Percentiles rank a stretch among this genome's conserved stretches.
phyloP scores from a whole-genome alignment of 2,329 filamentous ascomycete genomes.

The Ophiostoma fasciatum region DNA sequence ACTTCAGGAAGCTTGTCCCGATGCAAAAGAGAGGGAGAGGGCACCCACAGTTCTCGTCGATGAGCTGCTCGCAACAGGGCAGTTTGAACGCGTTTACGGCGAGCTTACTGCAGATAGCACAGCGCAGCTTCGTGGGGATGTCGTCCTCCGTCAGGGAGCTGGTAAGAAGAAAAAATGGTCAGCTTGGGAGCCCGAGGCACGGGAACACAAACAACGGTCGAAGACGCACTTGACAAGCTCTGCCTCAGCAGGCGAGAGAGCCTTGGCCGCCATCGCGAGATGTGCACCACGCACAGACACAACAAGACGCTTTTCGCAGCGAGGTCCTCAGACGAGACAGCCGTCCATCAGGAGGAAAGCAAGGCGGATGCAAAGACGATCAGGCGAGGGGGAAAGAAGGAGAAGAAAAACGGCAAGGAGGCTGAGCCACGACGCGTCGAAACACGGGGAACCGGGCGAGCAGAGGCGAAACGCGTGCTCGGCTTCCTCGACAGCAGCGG shows the following conservation, averaged over 20 bases:
- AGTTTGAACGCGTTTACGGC: conserved; percentile 83
- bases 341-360: conserved; percentile 2
- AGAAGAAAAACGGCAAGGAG: neutral
- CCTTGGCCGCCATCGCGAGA: conserved; percentile 15
- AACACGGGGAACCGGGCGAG: too few species aligned
- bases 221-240: conserved; percentile 39
- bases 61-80: conserved; percentile 88
- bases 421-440: too few species aligned
- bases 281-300: too few species aligned
- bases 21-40: neutral
- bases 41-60: conserved; percentile 72
- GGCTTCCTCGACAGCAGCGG: too few species aligned
- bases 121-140: conserved; percentile 91
- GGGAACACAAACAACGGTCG: too few species aligned
- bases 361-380: too few species aligned
- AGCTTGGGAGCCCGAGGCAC: too few species aligned
- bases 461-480: too few species aligned
- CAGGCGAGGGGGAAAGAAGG: neutral
- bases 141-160: conserved; percentile 69
- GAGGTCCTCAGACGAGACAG: neutral
- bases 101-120: conserved; percentile 82
- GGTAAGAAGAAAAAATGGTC: conserved; percentile 8
- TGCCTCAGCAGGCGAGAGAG: conserved; percentile 35
- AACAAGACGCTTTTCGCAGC: too few species aligned
- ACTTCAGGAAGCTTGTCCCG: too few species aligned